Evolutionary conservation across 495 filamentous ascomycete species (phyloP), one percentile per base, ranked within the genome.

Genomic region (Penicillium ochrochloron): DNA sequence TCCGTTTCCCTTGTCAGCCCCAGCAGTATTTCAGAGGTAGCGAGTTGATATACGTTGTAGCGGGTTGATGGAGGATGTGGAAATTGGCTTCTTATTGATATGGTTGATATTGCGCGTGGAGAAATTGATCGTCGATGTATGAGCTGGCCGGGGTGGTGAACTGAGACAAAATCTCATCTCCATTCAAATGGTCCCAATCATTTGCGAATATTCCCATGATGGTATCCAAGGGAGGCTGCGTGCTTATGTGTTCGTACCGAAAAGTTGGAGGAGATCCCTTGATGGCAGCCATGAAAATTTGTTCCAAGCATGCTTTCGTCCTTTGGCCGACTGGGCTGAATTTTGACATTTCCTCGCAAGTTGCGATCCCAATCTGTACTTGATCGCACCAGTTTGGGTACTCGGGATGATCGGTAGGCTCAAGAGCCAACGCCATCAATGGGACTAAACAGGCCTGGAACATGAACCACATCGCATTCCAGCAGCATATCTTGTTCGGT

Each of bases 391-490:
- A 66, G 6, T 14, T 57, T 53, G 53, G 59, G 17, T 61, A 66
- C 17, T 61, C 58, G 2, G 21, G 3, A 34, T 52, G 41, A 3
- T 61, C 59, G 17, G 59, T 25, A 1, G 59, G 19, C 19, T 66
- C 63, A 3, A 66, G 44, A 2, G 59, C 34, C 11, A 61, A 15
- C n/a, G 59, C 59, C 59, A 59, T 53, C 19, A 64, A 46, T 15
- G 88, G 88, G 35, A 91, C 85, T 84, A 89, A 88, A 66, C 83
- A 83, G 0, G 88, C 87, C 72, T 91, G 88, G 76, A 89, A 90
- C 60, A 88, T 77, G 71, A 89, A 88, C 88, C 88, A 90, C 19
- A 88, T 86, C 19, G 86, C 88, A 74, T 89, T 88, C 88, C 88
- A 90, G 12, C 88, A 88, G 19, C 81, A 83, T 76, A 90, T 87